Conservation (phyloP, 495 filamentous ascomycete genomes). For the Stereocaulon alpinum region DNA sequence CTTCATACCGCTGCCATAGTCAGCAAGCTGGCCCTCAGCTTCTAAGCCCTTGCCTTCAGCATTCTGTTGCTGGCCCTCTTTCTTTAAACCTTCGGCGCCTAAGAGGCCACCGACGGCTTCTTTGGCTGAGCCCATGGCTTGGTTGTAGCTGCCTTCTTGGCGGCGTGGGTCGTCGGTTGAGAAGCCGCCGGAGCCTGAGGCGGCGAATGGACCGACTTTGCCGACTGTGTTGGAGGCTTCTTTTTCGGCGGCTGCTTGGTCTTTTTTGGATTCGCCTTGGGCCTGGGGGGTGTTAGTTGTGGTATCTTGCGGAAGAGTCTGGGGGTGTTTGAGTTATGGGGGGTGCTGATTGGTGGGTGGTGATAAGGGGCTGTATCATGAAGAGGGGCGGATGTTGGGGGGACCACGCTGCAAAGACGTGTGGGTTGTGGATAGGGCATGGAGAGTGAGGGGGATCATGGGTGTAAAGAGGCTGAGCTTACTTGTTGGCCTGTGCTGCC, state of each 20-base stretch:
- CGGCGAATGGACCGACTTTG: conserved; percentile 58
- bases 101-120: conserved; percentile 65
- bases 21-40: conserved; percentile 72
- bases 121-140: conserved; percentile 78
- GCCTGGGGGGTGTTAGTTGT: conserved; percentile 19
- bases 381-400: not conserved
- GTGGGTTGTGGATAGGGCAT: not conserved
- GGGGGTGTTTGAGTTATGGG: not conserved
- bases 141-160: conserved; percentile 65
- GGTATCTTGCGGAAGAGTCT: not conserved
- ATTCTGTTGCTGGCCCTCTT: conserved; percentile 68
- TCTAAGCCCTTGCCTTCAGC: conserved; percentile 69
- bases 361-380: not conserved
- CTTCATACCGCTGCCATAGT: conserved; percentile 57
- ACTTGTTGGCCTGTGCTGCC: conserved; percentile 62
- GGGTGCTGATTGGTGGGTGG: conserved; percentile 3
- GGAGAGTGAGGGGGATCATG: not conserved
- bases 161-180: conserved; percentile 66
- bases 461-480: conserved; percentile 15
- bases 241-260: conserved; percentile 51
- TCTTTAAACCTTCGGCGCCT: conserved; percentile 65
- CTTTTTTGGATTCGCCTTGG: conserved; percentile 47
- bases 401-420: not conserved
- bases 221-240: conserved; percentile 60
- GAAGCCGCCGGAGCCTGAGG: conserved; percentile 59